Base-by-base conservation (phyloP, 805 yeast species). In the Metschnikowia anglica region DNA sequence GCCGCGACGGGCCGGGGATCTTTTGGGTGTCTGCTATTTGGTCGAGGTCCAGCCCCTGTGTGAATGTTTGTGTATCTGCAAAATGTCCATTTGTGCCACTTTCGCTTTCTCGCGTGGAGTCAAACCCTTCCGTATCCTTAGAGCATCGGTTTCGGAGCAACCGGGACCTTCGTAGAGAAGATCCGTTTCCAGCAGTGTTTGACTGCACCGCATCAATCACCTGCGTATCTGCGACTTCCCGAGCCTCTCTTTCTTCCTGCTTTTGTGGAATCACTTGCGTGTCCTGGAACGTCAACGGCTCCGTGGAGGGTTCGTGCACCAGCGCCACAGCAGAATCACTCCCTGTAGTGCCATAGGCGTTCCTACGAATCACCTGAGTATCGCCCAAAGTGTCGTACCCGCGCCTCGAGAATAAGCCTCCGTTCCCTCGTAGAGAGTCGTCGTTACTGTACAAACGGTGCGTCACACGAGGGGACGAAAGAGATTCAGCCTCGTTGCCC, bases 211-310 rank as follows among this genome's bases (percentile, higher is more conserved):
- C 25, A 11, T 4, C 30, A 12, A 51, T 50, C 20, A 35, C 48
- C 28, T 51, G 58, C 18, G 57, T 56, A 37, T 52, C 54, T 7
- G 32, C 19, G n/a, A 29, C 11, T 3, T 29, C 32, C 5, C 11
- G 20, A 4, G 3, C 16, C 16, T 40, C 38, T 10, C 15, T 17
- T 13, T 16, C 24, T 7, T 13, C 20, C 17, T 4, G 19, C 23
- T 24, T 20, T n/a, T 6, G 24, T 19, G 17, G 7, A n/a, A 23
- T 23, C 35, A 28, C 34, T 20, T 23, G 34, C 4, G 37, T 39
- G n/a, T 39, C 42, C 10, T 18, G 37, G 19, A 33, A n/a, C 13
- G 38, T 29, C 30, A 34, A 23, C 27, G 34, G 17, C n/a, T 34
- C 27, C 29, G 21, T 19, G 16, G 6, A 11, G 10, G 12, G 16